A percentile compares a stretch with the other conserved stretches of the same genome.
phyloP scores from a whole-genome alignment of 2,329 filamentous ascomycete genomes.

The Aspergillus sp. region DNA sequence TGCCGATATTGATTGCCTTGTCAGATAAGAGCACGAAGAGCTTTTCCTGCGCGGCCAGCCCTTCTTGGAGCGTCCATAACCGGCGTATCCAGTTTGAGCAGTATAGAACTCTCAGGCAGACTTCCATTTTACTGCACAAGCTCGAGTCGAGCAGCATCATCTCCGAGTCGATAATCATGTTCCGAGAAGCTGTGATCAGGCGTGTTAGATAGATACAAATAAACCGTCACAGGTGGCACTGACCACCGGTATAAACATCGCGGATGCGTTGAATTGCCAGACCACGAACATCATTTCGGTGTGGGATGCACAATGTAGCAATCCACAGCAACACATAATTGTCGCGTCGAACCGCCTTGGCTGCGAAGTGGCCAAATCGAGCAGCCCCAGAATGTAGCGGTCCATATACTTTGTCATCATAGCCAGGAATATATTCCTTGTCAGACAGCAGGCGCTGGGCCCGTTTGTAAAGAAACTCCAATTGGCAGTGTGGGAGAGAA shows the following conservation, averaged over 20 bases:
- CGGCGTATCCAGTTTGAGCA: slow-evolving; percentile 1
- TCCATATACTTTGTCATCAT: background rate
- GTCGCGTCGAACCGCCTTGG: background rate
- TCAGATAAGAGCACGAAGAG: background rate
- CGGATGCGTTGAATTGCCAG: slow-evolving; percentile 1
- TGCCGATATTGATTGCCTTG: background rate
- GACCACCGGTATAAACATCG: background rate
- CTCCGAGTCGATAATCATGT: background rate
- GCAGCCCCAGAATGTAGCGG: background rate
- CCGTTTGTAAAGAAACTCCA: background rate
- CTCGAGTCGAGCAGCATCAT: background rate
- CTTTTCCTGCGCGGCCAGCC: background rate
- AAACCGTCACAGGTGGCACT: background rate
- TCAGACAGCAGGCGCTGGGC: background rate
- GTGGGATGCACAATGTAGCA: slow-evolving; percentile 1
- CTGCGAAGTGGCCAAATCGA: background rate
- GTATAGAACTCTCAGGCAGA: background rate
- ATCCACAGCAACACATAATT: slow-evolving; percentile 1
- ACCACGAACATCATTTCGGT: background rate
- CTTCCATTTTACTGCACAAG: background rate
- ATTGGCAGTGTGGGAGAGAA: background rate
- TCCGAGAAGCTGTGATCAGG: background rate
- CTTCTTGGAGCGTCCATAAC: slow-evolving; percentile 1
- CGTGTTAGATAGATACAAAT: too few relatives aligned
- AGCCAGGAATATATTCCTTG: background rate